A percentile compares a stretch with the other conserved stretches of the same genome.
These are phyloP conservation scores for Prunella vulgaris DNA, from an alignment of 257 asterid genomes.

Conservation along the genomic window DNA sequence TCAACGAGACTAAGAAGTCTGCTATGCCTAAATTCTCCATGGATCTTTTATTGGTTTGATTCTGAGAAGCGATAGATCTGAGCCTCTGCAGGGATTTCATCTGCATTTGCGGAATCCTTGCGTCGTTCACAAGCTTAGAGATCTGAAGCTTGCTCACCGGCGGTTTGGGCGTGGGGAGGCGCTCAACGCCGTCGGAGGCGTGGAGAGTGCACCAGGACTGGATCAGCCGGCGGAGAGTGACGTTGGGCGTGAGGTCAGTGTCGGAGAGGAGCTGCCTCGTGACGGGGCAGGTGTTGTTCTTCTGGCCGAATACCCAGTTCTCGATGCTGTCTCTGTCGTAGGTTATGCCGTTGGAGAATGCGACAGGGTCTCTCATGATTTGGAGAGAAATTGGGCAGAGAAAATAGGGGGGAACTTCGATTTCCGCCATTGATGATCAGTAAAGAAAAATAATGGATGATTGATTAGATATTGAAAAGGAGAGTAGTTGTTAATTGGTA, in stretches of 20 bases:
- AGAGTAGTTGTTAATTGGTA: slow-evolving; percentile 19
- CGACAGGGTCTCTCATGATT: slow-evolving; percentile 87
- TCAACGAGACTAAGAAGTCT: slow-evolving; percentile 47
- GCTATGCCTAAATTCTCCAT: slow-evolving; percentile 58
- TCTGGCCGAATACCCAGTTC: slow-evolving; percentile 54
- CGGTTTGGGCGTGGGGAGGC: slow-evolving; percentile 80
- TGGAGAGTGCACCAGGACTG: slow-evolving; percentile 79
- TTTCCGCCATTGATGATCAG: slow-evolving; percentile 31
- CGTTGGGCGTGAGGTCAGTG: slow-evolving; percentile 60
- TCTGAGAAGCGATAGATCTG: slow-evolving; percentile 54
- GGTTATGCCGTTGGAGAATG: slow-evolving; percentile 65
- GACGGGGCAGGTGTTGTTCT: slow-evolving; percentile 54
- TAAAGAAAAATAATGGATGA: too few species aligned
- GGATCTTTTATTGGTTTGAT: slow-evolving; percentile 50
- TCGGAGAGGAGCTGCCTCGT: slow-evolving; percentile 48
- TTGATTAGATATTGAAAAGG: not conserved
- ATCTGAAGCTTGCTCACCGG: slow-evolving; percentile 53
- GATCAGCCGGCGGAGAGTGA: slow-evolving; percentile 74
- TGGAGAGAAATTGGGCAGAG: slow-evolving; percentile 73
- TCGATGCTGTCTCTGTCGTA: slow-evolving; percentile 80
- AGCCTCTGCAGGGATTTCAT: slow-evolving; percentile 38
- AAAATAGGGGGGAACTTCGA: slow-evolving; percentile 72
- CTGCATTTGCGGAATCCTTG: slow-evolving; percentile 32
- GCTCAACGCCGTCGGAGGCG: slow-evolving; percentile 36
- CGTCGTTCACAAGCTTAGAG: slow-evolving; percentile 43